phyloP scores from a whole-genome alignment of 2,329 filamentous ascomycete species.

The Mycosphaerella sp. region DNA sequence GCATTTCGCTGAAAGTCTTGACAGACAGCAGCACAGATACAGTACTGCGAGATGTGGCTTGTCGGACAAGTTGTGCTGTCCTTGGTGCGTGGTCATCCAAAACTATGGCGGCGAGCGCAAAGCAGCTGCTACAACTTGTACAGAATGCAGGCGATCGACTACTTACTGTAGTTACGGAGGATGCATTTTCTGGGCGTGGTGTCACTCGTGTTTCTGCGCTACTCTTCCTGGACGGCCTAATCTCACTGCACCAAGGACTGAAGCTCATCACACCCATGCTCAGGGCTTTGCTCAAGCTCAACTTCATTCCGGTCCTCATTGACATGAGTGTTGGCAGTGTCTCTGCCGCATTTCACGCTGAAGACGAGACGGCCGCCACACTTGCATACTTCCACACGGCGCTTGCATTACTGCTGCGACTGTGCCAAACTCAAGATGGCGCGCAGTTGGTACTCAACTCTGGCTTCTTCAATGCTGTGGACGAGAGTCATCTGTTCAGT shows the following conservation, averaged over 20 bases:
- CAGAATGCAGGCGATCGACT: slow-evolving; percentile 75
- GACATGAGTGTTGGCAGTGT: slow-evolving; percentile 77
- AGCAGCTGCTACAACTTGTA: slow-evolving; percentile 55
- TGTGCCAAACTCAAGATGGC: slow-evolving; percentile 77
- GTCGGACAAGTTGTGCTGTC: slow-evolving; percentile 70
- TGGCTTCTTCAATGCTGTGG: slow-evolving; percentile 75
- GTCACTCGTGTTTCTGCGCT: slow-evolving; percentile 79
- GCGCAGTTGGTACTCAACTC: slow-evolving; percentile 83
- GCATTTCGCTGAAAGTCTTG: slow-evolving; percentile 74
- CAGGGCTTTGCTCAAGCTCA: slow-evolving; percentile 73
- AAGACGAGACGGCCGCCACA: slow-evolving; percentile 48
- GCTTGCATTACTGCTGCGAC: slow-evolving; percentile 72
- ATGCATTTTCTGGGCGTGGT: slow-evolving; percentile 78
- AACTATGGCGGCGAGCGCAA: slow-evolving; percentile 19
- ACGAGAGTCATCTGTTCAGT: slow-evolving; percentile 76
- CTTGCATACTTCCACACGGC: slow-evolving; percentile 64
- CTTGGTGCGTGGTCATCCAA: slow-evolving; percentile 17
- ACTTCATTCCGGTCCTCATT: slow-evolving; percentile 84
- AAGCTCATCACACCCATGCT: slow-evolving; percentile 70
- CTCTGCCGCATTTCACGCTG: slow-evolving; percentile 54
- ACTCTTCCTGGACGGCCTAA: slow-evolving; percentile 72
- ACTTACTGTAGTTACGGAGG: slow-evolving; percentile 83
- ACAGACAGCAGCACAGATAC: slow-evolving; percentile 65
- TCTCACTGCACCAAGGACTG: slow-evolving; percentile 60
- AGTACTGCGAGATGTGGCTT: slow-evolving; percentile 74